A percentile compares a stretch with the other conserved stretches of the same genome.
These are phyloP conservation scores for Chlamydomonas sp. DNA, from an alignment of 139 green algal species.

Conservation along the genomic window DNA sequence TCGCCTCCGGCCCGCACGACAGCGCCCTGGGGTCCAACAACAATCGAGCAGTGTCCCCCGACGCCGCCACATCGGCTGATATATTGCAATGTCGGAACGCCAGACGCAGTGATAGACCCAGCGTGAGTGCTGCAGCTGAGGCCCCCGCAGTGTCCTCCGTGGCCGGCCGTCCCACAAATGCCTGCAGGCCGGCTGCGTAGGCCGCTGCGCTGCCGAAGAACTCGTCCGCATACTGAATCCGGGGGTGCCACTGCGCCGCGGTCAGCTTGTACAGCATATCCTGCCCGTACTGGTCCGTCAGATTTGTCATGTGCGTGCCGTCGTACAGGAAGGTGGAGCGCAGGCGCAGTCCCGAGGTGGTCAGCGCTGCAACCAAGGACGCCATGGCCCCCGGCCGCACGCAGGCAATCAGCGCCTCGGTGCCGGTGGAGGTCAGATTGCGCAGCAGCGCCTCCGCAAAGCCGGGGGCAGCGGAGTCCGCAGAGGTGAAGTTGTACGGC, in stretches of 20 bases:
- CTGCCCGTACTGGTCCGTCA: not conserved
- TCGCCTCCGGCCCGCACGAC: not conserved
- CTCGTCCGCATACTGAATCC: not conserved
- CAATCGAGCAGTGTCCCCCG: not conserved
- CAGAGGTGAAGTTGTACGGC: not conserved
- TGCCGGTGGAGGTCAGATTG: not conserved
- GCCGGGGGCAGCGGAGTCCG: not conserved
- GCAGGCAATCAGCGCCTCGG: slow-evolving; percentile 7
- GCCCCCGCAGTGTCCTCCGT: slow-evolving; percentile 6
- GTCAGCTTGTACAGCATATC: not conserved
- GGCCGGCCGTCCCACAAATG: not conserved
- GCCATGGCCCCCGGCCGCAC: not conserved
- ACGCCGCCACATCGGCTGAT: not conserved
- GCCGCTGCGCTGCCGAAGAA: not conserved
- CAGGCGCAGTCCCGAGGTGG: not conserved
- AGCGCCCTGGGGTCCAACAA: slow-evolving; percentile 8
- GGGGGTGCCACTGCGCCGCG: not conserved
- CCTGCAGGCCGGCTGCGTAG: not conserved
- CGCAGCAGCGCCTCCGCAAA: not conserved
- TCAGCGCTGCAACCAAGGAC: not conserved
- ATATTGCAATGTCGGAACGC: slow-evolving; percentile 12
- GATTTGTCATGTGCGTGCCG: not conserved
- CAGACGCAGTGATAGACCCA: not conserved
- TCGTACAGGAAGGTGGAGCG: not conserved
- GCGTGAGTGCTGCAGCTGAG: slow-evolving; percentile 19